Conservation (phyloP, 192 early-diverging fungal species). For the Coemansia umbellata region DNA sequence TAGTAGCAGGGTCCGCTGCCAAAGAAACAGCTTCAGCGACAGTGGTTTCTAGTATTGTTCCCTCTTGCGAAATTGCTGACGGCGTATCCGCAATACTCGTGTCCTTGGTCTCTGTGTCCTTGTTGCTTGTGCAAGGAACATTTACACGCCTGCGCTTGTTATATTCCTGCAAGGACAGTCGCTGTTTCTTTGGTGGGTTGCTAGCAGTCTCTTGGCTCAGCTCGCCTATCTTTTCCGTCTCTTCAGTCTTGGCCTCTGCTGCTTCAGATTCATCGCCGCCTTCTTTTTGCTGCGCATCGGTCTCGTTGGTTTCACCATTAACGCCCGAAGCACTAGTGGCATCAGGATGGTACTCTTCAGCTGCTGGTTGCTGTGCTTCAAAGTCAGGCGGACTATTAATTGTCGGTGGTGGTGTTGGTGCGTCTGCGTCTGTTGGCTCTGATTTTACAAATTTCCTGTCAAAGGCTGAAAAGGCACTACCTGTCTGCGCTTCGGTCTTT, state of each 20-base stretch:
- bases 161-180: constrained; percentile 46
- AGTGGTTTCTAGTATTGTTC: background rate
- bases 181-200: constrained; percentile 33
- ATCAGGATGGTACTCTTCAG: no score
- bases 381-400: background rate
- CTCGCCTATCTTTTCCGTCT: background rate
- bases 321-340: no score
- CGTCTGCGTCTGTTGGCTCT: constrained; percentile 37
- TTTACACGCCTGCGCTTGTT: constrained; percentile 43
- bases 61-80: background rate
- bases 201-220: background rate
- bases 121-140: background rate
- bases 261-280: background rate
- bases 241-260: background rate
- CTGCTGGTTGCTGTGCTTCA: no score
- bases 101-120: constrained; percentile 9
- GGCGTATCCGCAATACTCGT: background rate
- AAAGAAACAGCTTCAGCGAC: background rate
- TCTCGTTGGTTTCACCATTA: background rate
- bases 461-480: no score
- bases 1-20: background rate
- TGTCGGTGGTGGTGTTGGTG: constrained; percentile 34
- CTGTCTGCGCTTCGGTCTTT: no score
- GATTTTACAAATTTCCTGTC: constrained; percentile 19
- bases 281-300: background rate